These are phyloP conservation scores for Beta vulgaris DNA, from an alignment of 148 eudicot genomes.

Conservation along the genomic window DNA sequence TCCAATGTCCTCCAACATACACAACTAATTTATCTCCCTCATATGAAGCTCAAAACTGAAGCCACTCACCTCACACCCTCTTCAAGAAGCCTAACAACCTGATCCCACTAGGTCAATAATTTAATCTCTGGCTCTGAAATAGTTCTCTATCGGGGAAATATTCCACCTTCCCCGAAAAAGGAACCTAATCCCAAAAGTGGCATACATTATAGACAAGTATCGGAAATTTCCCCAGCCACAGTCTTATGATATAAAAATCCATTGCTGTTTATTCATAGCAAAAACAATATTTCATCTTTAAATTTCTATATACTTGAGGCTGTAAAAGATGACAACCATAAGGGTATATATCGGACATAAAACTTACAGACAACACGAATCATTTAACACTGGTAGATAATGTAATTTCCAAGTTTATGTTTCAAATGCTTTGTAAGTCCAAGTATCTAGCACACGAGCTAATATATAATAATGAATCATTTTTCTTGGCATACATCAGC, in stretches of 20 bases:
- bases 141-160: too few species aligned
- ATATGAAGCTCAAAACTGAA: neutral
- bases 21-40: neutral
- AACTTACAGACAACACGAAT: neutral
- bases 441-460: neutral
- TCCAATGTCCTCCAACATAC: neutral
- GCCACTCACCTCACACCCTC: neutral
- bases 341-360: neutral
- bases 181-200: too few species aligned
- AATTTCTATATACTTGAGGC: neutral
- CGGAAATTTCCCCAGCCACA: neutral
- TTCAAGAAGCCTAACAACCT: too few species aligned
- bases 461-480: neutral
- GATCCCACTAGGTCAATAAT: too few species aligned
- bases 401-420: neutral
- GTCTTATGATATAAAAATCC: neutral
- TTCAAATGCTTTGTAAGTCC: too few species aligned
- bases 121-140: too few species aligned
- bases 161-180: too few species aligned
- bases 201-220: neutral
- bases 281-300: neutral
- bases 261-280: neutral
- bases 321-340: neutral
- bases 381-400: neutral
- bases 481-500: neutral